These are phyloP conservation scores for Luffa acutangula DNA, from an alignment of 306 rosid genomes.

Conservation along the genomic window DNA sequence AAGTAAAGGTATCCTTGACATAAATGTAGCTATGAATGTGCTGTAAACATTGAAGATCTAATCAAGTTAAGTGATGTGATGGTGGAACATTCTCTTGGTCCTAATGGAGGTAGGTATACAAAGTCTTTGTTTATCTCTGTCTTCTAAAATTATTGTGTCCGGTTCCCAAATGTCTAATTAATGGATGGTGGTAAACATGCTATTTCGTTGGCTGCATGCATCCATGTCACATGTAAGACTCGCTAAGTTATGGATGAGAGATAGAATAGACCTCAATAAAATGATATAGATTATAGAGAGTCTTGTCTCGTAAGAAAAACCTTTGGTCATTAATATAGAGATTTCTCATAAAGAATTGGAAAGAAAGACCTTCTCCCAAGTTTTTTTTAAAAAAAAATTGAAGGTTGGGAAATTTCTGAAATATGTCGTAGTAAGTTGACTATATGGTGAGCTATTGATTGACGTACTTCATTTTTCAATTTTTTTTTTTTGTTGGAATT, in stretches of 20 bases:
- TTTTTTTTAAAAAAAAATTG: no score
- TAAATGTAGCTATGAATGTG: slow-evolving; percentile 64
- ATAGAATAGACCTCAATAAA: not conserved
- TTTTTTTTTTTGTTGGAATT: slow-evolving; percentile 1
- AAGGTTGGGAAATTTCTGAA: not conserved
- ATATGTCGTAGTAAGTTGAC: not conserved
- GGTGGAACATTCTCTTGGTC: slow-evolving; percentile 84
- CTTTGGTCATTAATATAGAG: not conserved
- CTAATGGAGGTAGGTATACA: slow-evolving; percentile 67
- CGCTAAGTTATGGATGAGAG: not conserved
- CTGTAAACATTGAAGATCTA: slow-evolving; percentile 71
- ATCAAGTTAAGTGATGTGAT: slow-evolving; percentile 75
- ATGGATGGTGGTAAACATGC: not conserved
- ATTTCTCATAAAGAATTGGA: not conserved
- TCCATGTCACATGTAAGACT: not conserved
- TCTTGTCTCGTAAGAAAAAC: not conserved
- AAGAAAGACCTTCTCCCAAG: not conserved
- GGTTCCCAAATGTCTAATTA: not conserved
- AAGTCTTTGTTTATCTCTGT: not conserved
- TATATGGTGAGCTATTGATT: not conserved
- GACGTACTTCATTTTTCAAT: not conserved
- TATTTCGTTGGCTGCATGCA: not conserved
- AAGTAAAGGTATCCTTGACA: slow-evolving; percentile 22
- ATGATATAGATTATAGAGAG: not conserved
- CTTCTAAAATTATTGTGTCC: not conserved